Evolutionary conservation across 1,284 basidiomycete genomes (phyloP).

Genomic region (Inonotus hispidus): DNA sequence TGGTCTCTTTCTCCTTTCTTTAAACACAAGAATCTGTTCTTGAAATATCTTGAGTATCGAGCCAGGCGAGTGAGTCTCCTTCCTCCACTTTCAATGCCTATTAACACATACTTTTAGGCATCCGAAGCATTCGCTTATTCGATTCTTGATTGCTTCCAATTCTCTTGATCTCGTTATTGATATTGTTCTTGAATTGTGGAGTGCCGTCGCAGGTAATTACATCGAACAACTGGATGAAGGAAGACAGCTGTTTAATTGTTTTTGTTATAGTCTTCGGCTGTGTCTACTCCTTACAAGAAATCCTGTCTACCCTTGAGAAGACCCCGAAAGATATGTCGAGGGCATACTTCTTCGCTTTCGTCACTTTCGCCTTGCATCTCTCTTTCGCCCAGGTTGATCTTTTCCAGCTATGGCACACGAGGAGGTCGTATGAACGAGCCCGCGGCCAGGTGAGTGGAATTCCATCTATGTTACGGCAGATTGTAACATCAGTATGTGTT

Average conservation of each 20-base stretch:
- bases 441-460: constrained; percentile 36
- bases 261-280: constrained; percentile 47
- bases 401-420: constrained; percentile 60
- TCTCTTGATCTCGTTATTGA: constrained; percentile 67
- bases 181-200: constrained; percentile 51
- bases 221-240: constrained; percentile 22
- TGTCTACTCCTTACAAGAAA: constrained; percentile 55
- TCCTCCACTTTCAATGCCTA: background rate
- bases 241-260: constrained; percentile 18
- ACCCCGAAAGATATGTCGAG: constrained; percentile 42
- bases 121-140: constrained; percentile 51
- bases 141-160: constrained; percentile 65
- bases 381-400: constrained; percentile 66
- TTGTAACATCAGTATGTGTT: background rate
- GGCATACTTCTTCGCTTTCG: constrained; percentile 65
- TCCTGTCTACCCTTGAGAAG: constrained; percentile 41
- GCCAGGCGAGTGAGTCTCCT: constrained; percentile 31
- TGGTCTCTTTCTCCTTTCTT: constrained; percentile 70
- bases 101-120: constrained; percentile 29
- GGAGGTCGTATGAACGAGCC: constrained; percentile 62
- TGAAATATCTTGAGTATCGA: constrained; percentile 51
- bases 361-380: constrained; percentile 62
- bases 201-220: constrained; percentile 49
- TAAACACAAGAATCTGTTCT: constrained; percentile 65
- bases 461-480: background rate